Evolutionary conservation across 2,329 filamentous ascomycete species (phyloP), one percentile per base, ranked within the genome.

Genomic region (Arthrobotrys iridis): DNA sequence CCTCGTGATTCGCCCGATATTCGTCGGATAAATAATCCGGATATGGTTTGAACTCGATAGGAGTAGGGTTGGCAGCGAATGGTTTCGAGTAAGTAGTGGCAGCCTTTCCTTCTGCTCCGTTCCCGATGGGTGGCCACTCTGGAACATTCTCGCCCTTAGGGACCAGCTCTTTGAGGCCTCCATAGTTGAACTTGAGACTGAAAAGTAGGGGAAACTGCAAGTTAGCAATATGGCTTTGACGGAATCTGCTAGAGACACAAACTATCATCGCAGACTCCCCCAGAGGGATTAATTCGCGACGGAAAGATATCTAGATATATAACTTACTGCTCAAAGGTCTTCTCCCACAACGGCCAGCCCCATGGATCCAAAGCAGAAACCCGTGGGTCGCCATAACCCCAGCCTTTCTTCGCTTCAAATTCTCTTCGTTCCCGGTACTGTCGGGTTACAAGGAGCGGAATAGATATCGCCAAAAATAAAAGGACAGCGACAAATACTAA

Each of bases 151-250:
- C 62, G 15, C 48, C 45, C 41, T 74, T 74, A 7, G 70, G 62
- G 10, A 74, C 70, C 7, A 74, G 62, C 35, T 74, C 70, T 30
- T 67, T 74, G 28, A 74, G 43, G 5, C 70, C 70, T 4, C 70
- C 70, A 33, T 67, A 74, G 57, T 62, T 63, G 30, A 37, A 55
- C 18, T 63, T 67, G 7, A 74, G 45, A 30, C 70, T 74, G 30
- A 15, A n/a, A 6, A 13, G 10, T 11, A 3, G 28, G 13, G 7
- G 3, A 35, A n/a, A n/a, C n/a, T 11, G 15, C 30, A 22, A 24
- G 48, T 55, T 37, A 55, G 48, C 15, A 26, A 48, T 28, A n/a
- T 4, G n/a, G n/a, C n/a, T n/a, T n/a, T n/a, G n/a, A n/a, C n/a
- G n/a, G n/a, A n/a, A n/a, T n/a, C n/a, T n/a, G 45, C 45, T 8